Conservation (phyloP, 2,329 filamentous ascomycete genomes). For the Pestalotiopsis fici region DNA sequence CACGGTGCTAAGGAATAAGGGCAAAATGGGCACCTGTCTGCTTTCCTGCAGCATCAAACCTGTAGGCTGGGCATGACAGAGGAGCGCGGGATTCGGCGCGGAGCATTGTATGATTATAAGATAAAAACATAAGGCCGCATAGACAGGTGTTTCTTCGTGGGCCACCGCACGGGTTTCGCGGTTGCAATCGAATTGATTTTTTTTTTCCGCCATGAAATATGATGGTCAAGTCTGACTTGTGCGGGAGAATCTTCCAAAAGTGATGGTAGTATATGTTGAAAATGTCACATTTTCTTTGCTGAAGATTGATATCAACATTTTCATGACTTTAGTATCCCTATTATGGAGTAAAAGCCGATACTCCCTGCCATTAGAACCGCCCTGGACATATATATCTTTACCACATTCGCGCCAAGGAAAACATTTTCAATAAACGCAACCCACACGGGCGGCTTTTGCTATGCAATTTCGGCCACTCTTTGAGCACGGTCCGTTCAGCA, state of each 20-base stretch:
- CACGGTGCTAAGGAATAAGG: background rate
- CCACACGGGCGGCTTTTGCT: background rate
- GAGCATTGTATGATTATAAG: constrained; percentile 4
- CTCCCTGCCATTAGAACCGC: background rate
- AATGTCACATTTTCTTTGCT: background rate
- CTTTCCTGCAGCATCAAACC: background rate
- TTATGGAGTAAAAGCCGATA: background rate
- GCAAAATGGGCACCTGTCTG: background rate
- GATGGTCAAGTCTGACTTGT: background rate
- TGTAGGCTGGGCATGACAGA: background rate
- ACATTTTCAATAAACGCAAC: background rate
- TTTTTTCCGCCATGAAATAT: background rate
- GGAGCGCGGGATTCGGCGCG: background rate
- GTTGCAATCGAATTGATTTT: background rate
- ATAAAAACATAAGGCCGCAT: constrained; percentile 3
- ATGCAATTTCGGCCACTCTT: background rate
- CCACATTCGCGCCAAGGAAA: background rate
- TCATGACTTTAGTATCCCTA: background rate
- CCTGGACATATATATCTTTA: background rate
- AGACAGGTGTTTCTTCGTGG: constrained; percentile 5
- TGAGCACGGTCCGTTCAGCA: too few relatives aligned
- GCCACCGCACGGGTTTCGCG: background rate
- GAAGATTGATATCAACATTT: background rate
- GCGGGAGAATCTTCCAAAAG: background rate
- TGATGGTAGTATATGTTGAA: background rate